phyloP scores from a whole-genome alignment of 208 protist genomes.

The Endotrypanum monterogeii region DNA sequence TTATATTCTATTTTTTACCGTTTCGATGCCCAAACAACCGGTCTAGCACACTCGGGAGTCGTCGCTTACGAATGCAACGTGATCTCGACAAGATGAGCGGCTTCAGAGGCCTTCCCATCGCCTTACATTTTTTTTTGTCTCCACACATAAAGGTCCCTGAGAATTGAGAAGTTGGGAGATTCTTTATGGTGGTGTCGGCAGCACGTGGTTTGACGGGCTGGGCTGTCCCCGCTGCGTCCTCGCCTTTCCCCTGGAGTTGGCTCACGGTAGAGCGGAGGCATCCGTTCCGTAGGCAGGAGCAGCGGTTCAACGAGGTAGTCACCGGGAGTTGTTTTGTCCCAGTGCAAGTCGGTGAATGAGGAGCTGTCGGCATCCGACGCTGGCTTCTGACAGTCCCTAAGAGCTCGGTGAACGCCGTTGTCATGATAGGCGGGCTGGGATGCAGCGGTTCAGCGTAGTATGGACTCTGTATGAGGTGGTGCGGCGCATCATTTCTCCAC shows the following conservation, averaged over 20 bases:
- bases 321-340: background rate
- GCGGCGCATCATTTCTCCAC: background rate
- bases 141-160: background rate
- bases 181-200: background rate
- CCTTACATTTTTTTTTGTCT: background rate
- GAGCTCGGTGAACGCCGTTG: too few relatives aligned
- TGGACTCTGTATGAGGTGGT: background rate
- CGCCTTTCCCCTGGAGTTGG: background rate
- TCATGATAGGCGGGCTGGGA: background rate
- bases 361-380: background rate
- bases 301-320: background rate
- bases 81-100: background rate
- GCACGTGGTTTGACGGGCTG: background rate
- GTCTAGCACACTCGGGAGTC: background rate
- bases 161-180: background rate
- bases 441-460: background rate
- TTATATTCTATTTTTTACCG: background rate
- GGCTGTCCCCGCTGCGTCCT: background rate
- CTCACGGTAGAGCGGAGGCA: background rate
- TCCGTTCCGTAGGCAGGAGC: background rate
- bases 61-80: background rate
- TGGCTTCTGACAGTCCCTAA: background rate
- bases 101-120: constrained; percentile 7
- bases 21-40: background rate
- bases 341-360: background rate